Base-by-base conservation (phyloP, 202 grass and related monocot species). In the Schoenoplectus triqueter region DNA sequence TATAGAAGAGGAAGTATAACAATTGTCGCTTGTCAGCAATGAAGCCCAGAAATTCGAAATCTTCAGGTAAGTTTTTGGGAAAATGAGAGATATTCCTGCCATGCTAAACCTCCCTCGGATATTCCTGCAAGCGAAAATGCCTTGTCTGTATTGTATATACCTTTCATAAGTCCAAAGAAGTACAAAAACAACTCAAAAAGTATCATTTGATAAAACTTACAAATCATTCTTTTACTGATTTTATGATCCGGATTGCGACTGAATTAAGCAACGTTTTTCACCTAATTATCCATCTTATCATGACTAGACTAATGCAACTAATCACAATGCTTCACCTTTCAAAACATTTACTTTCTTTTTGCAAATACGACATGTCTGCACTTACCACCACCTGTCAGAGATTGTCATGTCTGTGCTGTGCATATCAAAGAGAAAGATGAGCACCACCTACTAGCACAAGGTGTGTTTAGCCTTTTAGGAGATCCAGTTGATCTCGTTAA, bases 111-210 rank as follows among this genome's bases (percentile, higher is more conserved):
- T 62, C n/a, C 4, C 0, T 62, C n/a, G 21, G 85, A 55, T 94
- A 87, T 7, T 85, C 88, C 60, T 94, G 88, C 86, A 90, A 2
- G 73, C 89, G 56, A 59, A 59, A 59, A 14, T 59, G 56, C 13
- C 56, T 89, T 67, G 90, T 90, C 88, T 84, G 89, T 7, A 88
- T 87, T 6, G 86, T 64, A 9, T 64, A 10, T 10, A 64, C 17
- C 18, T 57, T 57, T 57, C 13, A 3, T 57, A 57, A 57, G 55
- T 4, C 55, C 55, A 57, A 57, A 57, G 13, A 15, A 57, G 13
- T 15, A 57, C 55, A 57, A 57, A 52, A 52, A 9, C 47, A 4
- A 49, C 0, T 52, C 1, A 47, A 47, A 47, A 52, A 52, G 50
- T 52, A 10, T 52, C 50, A 52, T 9, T 52, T 52, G 31, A 31